A percentile compares a stretch with the other conserved stretches of the same genome.
Conservation (phyloP, 2,329 filamentous ascomycete genomes). For the Fusarium mangiferae region DNA sequence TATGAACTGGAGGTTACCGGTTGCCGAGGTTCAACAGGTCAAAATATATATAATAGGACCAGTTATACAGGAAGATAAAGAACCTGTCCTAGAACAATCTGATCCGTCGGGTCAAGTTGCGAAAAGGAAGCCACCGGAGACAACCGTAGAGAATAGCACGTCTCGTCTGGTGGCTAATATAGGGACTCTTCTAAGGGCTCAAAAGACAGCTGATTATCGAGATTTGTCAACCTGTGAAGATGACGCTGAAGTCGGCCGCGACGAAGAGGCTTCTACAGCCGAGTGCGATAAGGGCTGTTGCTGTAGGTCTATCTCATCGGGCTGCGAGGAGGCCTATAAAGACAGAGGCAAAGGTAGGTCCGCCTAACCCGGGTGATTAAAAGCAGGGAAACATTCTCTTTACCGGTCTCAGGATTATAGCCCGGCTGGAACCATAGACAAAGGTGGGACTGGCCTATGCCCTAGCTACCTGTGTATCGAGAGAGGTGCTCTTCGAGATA, state of each 20-base stretch:
- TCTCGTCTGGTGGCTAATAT: neutral
- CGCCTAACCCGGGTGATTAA: neutral
- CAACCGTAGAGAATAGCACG: neutral
- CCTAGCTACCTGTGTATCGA: neutral
- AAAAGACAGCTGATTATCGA: neutral
- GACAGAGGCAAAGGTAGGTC: neutral
- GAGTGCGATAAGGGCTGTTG: neutral
- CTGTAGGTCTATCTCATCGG: neutral
- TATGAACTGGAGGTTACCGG: neutral
- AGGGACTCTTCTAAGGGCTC: neutral
- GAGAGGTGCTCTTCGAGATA: neutral
- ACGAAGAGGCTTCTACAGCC: neutral
- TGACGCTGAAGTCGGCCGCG: neutral
- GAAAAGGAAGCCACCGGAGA: neutral
- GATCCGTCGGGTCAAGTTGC: neutral
- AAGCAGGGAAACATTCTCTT: neutral
- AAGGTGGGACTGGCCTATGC: neutral
- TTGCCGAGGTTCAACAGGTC: neutral
- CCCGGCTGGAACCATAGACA: neutral
- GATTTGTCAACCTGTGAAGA: neutral
- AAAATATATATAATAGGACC: neutral
- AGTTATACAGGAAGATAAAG: neutral
- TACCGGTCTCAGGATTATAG: neutral
- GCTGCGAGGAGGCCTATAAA: neutral
- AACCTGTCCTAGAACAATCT: neutral